Percentiles rank a stretch among this genome's conserved stretches.
These are phyloP conservation scores for Blastobotrys robertii DNA, from an alignment of 805 yeast genomes.

Conservation along the genomic window DNA sequence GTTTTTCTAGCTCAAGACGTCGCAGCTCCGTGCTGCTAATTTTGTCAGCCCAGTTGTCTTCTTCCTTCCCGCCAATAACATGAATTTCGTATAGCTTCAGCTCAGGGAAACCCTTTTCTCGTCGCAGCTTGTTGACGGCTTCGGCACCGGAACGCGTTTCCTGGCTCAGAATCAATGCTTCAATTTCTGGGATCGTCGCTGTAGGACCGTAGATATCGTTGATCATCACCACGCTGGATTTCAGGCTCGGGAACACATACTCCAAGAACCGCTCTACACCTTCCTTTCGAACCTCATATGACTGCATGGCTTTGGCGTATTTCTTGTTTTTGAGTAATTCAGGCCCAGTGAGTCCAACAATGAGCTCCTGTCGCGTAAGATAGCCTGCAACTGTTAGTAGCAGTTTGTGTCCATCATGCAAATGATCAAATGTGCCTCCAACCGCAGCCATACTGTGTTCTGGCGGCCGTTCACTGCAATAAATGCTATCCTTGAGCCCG, in stretches of 20 bases:
- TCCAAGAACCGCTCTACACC: constrained; percentile 42
- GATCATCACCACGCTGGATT: constrained; percentile 49
- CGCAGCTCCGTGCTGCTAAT: constrained; percentile 80
- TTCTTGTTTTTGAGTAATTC: constrained; percentile 66
- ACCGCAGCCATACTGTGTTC: constrained; percentile 36
- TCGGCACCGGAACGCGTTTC: constrained; percentile 75
- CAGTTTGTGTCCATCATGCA: constrained; percentile 92
- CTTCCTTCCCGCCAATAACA: constrained; percentile 55
- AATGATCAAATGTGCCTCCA: constrained; percentile 96
- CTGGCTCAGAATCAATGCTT: constrained; percentile 69
- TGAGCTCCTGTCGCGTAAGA: constrained; percentile 43
- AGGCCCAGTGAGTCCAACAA: constrained; percentile 79
- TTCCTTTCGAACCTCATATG: constrained; percentile 41
- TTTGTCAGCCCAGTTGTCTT: constrained; percentile 50
- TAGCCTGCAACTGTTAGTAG: constrained; percentile 65
- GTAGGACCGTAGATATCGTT: constrained; percentile 94
- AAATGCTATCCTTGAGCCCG: constrained; percentile 2
- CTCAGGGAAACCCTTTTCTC: constrained; percentile 41
- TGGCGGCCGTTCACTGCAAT: background rate
- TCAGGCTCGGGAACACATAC: constrained; percentile 37
- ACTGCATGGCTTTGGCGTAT: constrained; percentile 53
- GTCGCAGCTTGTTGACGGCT: constrained; percentile 57
- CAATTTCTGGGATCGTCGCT: constrained; percentile 59
- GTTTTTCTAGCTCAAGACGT: constrained; percentile 26
- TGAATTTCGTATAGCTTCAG: constrained; percentile 46